Base-by-base conservation (phyloP, 176 grass and related monocot genomes). In the Musa itinerans region DNA sequence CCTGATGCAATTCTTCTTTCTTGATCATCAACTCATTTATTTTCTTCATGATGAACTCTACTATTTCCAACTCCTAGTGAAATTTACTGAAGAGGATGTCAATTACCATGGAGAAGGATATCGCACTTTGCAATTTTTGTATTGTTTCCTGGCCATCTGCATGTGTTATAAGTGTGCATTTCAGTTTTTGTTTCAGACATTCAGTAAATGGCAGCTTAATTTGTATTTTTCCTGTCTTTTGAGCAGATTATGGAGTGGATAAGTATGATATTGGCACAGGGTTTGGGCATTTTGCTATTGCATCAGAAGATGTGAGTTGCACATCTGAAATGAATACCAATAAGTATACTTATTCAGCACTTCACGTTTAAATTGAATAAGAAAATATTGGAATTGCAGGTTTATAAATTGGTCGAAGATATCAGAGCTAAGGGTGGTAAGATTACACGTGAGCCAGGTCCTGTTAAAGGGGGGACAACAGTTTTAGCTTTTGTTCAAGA, bases 241-340 rank as follows among this genome's bases (percentile, higher is more conserved):
- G 29, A 65, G 75, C 78, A 98, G 94, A 98, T 77, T 93, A 98
- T 84, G 94, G 94, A 53, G 84, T 98, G 20, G 84, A 93, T 71
- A 98, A 98, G 65, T 98, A 98, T 76, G 94, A 93, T 56, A 93
- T 98, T 56, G 94, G 95, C 83, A 86, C 62, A 10, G 94, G 90
- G 65, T 98, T 98, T 84, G 95, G 95, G 58, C 95, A 98, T 84
- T 98, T 98, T 34, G 95, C 95, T 71, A 98, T 98, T 73, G 95
- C 95, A 66, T 86, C 83, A 54, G 82, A 94, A 81, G 90, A 98
- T 86, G 95, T 91, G 78, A 10, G 84, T 83, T 29, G 17, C 68
- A 1, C 84, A 57, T 61, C 56, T 75, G 23, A 34, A 17, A 43
- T 69, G 71, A 80, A 65, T 22, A 13, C 8, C 25, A 23, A 10